Evolutionary conservation across 768 basidiomycete genomes (phyloP), one percentile per base, ranked within the genome.

Genomic region (Russula emetica): DNA sequence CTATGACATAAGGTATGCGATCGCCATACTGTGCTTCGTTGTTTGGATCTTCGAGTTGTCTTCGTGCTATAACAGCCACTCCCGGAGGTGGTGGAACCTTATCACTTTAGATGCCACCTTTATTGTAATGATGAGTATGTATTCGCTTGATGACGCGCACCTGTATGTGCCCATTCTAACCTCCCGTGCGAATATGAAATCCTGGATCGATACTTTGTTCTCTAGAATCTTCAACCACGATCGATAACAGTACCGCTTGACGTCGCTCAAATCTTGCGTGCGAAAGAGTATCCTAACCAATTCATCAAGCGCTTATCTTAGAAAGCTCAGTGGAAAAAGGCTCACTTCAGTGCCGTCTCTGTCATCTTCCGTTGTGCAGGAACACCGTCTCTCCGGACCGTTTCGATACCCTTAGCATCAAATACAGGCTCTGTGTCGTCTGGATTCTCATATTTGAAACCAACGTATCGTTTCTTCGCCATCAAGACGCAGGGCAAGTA

Each of bases 401-500:
- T 98, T 75, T 99, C 97, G 58, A 99, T 98, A 0, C 97, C 97
- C 72, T 99, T 98, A 7, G 94, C 97, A 69, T 99, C 96, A 69
- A 98, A 97, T 0, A 75, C 78, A 2, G 94, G 92, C 52, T 87
- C 85, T 0, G 62, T 73, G 14, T 97, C 92, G 67, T 94, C 90
- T 0, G 87, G 82, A 58, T 77, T 81, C 74, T 99, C 97, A 67
- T 88, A 98, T 72, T 94, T 96, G 79, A 92, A 97, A 1, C 97
- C 97, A 24, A 98, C 96, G 69, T 99, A 99, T 69, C 96, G 85
- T 73, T 99, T 99, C 80, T 99, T 99, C 2, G 96, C 92, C 82
- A 97, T 83, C n/a, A 99, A 81, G 0, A 98, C 85, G 69, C 91
- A 95, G 2, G 94, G 94, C 50, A 94, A 80, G 73, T 98, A 98